A percentile compares a stretch with the other conserved stretches of the same genome.
phyloP scores from a whole-genome alignment of 306 rosid species.

The Hylodesmum podocarpum region DNA sequence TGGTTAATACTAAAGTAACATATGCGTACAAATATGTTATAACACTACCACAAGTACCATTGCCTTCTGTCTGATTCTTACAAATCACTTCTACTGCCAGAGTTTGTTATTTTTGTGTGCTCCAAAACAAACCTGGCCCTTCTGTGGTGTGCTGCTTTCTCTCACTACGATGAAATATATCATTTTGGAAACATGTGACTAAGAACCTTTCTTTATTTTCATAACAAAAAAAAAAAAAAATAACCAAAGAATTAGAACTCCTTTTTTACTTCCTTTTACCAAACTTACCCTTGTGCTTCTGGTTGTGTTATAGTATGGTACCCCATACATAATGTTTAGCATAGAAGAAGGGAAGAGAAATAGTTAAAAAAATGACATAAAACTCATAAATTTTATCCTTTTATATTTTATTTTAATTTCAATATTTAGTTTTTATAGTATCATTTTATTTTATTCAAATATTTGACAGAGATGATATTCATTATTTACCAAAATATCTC shows the following conservation, averaged over 20 bases:
- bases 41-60: not conserved
- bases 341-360: too few species aligned
- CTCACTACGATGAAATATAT: not conserved
- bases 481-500: not conserved
- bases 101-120: slow-evolving; percentile 18
- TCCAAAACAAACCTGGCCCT: not conserved
- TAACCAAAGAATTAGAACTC: too few species aligned
- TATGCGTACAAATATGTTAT: not conserved
- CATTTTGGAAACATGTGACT: not conserved
- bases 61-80: not conserved
- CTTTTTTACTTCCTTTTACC: not conserved
- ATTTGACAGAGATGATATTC: too few species aligned
- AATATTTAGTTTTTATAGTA: too few species aligned
- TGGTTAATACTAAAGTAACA: not conserved
- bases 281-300: not conserved
- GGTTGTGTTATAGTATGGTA: not conserved
- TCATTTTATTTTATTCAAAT: too few species aligned
- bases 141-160: not conserved
- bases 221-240: too few species aligned
- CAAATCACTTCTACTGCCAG: not conserved
- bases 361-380: too few species aligned
- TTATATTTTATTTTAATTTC: too few species aligned
- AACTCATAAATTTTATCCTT: too few species aligned
- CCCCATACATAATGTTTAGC: not conserved
- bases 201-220: not conserved